phyloP scores from a whole-genome alignment of 2,329 filamentous ascomycete genomes.

The Penicillium sp. region DNA sequence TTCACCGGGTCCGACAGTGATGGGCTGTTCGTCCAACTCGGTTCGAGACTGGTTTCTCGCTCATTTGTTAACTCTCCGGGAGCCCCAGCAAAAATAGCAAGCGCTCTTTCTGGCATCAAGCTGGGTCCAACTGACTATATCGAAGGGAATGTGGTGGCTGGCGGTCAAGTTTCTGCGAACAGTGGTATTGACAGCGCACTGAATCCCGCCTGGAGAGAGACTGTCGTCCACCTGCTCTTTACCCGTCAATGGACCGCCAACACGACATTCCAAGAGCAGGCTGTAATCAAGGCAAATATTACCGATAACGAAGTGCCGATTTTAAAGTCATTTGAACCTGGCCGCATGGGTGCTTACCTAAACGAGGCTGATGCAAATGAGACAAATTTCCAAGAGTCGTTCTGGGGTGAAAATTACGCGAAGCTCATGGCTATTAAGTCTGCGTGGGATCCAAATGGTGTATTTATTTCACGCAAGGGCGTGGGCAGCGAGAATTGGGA shows the following conservation, averaged over 20 bases:
- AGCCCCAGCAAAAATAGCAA: background rate
- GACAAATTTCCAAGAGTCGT: slow-evolving; percentile 38
- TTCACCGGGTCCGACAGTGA: no score
- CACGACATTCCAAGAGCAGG: slow-evolving; percentile 18
- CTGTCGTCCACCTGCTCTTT: slow-evolving; percentile 21
- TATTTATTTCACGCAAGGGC: slow-evolving; percentile 24
- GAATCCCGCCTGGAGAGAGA: slow-evolving; percentile 6
- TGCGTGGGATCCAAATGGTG: slow-evolving; percentile 14
- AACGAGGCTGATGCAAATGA: slow-evolving; percentile 41
- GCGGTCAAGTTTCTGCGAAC: slow-evolving; percentile 32
- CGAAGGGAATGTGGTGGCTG: slow-evolving; percentile 25
- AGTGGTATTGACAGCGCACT: background rate
- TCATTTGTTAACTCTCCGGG: background rate
- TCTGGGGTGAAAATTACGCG: slow-evolving; percentile 26
- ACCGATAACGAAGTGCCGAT: slow-evolving; percentile 24
- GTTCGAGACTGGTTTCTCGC: background rate
- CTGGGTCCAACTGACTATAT: slow-evolving; percentile 2
- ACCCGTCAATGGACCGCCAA: background rate
- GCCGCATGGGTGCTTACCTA: slow-evolving; percentile 28
- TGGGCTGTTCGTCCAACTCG: no score
- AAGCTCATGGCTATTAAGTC: slow-evolving; percentile 19
- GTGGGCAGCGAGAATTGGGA: slow-evolving; percentile 29
- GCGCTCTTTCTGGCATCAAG: background rate
- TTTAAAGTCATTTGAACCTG: slow-evolving; percentile 4
- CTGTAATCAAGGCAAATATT: slow-evolving; percentile 35